phyloP scores from a whole-genome alignment of 495 filamentous ascomycete species.

The Hypoxylon trugodes region DNA sequence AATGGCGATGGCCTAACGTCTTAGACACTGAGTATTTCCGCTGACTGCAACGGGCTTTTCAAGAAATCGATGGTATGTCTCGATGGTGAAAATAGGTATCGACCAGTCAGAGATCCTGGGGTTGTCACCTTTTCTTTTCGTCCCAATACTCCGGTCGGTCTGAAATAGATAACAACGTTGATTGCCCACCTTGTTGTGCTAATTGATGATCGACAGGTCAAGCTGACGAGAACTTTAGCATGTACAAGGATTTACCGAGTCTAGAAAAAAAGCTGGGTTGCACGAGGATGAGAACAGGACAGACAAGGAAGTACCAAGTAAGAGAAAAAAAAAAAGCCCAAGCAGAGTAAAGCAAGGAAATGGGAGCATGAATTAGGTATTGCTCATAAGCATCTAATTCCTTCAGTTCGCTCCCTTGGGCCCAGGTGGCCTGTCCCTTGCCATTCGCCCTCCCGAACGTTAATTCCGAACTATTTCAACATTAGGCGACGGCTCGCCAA shows the following conservation, averaged over 20 bases:
- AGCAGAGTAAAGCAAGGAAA: neutral
- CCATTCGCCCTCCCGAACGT: neutral
- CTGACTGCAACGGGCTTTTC: neutral
- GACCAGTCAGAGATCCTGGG: neutral
- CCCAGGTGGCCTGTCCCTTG: neutral
- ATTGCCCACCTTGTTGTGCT: slow-evolving; percentile 1
- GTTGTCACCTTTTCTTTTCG: too few relatives aligned
- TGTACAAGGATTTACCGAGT: slow-evolving; percentile 18
- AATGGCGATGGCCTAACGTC: slow-evolving; percentile 16
- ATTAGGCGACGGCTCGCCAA: slow-evolving; percentile 9
- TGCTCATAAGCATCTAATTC: too few relatives aligned
- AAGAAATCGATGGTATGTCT: neutral
- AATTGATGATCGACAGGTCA: slow-evolving; percentile 21
- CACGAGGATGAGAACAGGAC: slow-evolving; percentile 8
- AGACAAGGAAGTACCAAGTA: neutral
- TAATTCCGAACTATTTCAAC: slow-evolving; percentile 5
- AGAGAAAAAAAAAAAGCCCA: slow-evolving; percentile 9
- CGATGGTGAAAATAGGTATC: too few relatives aligned
- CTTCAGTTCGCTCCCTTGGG: neutral
- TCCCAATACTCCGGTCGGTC: too few relatives aligned
- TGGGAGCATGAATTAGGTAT: too few relatives aligned
- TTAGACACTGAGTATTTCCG: slow-evolving; percentile 2
- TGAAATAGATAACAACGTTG: too few relatives aligned
- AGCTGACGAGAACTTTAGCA: slow-evolving; percentile 12
- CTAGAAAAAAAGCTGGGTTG: slow-evolving; percentile 8